Percentiles rank a stretch among this genome's conserved stretches.
phyloP scores from a whole-genome alignment of 2,329 filamentous ascomycete species.

The Cladobotryum protrusum region DNA sequence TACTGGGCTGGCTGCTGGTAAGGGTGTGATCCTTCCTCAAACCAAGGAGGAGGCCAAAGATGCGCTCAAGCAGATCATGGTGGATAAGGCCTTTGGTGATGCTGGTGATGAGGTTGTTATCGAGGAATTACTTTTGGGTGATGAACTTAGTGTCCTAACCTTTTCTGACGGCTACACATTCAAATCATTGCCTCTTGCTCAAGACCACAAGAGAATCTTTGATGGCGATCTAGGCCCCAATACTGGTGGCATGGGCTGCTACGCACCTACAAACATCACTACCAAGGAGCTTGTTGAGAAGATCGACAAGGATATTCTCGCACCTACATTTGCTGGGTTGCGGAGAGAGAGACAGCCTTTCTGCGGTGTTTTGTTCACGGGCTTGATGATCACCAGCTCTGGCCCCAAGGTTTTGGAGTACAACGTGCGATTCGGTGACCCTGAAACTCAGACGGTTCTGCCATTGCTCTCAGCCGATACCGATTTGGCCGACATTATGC shows the following conservation, averaged over 20 bases:
- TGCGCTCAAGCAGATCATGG: slow-evolving; percentile 85
- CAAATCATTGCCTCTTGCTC: slow-evolving; percentile 77
- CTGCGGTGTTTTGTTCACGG: slow-evolving; percentile 74
- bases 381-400: slow-evolving; percentile 81
- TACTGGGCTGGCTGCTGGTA: slow-evolving; percentile 83
- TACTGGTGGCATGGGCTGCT: slow-evolving; percentile 97
- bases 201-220: slow-evolving; percentile 93
- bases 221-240: slow-evolving; percentile 89
- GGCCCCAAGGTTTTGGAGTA: slow-evolving; percentile 86
- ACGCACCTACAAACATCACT: slow-evolving; percentile 80
- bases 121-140: slow-evolving; percentile 85
- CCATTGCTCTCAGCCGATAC: slow-evolving; percentile 70
- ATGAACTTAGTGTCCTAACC: slow-evolving; percentile 85
- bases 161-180: slow-evolving; percentile 88
- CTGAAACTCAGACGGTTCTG: slow-evolving; percentile 82
- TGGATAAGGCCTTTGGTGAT: slow-evolving; percentile 75
- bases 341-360: slow-evolving; percentile 69
- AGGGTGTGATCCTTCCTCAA: slow-evolving; percentile 85
- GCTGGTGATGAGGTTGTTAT: slow-evolving; percentile 91
- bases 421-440: slow-evolving; percentile 88
- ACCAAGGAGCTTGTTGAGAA: slow-evolving; percentile 68
- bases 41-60: slow-evolving; percentile 75
- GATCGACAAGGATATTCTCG: slow-evolving; percentile 76
- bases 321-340: slow-evolving; percentile 87
- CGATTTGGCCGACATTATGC: slow-evolving; percentile 82